Conservation (phyloP, 2,329 filamentous ascomycete species). For the Parastagonospora nodorum region DNA sequence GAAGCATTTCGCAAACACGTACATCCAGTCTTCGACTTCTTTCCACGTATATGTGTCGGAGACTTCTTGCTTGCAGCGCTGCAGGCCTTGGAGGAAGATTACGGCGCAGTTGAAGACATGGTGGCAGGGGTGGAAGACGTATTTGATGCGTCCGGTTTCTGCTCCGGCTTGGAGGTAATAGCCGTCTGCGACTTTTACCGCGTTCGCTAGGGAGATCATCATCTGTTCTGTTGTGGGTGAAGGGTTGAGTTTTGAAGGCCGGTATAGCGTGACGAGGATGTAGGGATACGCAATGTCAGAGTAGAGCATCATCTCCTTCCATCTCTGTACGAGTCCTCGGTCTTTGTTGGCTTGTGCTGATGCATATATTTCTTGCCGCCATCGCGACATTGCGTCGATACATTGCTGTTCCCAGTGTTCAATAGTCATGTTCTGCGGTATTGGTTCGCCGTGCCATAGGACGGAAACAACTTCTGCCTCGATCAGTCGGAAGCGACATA, state of each 20-base stretch:
- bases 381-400: constrained; percentile 32
- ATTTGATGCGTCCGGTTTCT: constrained; percentile 43
- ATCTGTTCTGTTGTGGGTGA: constrained; percentile 33
- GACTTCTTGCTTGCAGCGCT: constrained; percentile 39
- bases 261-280: constrained; percentile 36
- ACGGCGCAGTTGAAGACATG: constrained; percentile 41
- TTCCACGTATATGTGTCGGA: constrained; percentile 30
- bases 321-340: constrained; percentile 28
- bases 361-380: constrained; percentile 37
- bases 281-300: constrained; percentile 41
- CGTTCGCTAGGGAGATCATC: constrained; percentile 33
- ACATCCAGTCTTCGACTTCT: constrained; percentile 37
- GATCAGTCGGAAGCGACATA: constrained; percentile 41
- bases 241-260: constrained; percentile 33
- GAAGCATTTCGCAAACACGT: constrained; percentile 39
- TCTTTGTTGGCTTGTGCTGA: constrained; percentile 36
- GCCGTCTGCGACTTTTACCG: constrained; percentile 40
- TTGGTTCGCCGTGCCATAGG: constrained; percentile 36
- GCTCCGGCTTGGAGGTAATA: constrained; percentile 41
- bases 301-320: constrained; percentile 44
- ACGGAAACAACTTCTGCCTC: constrained; percentile 42
- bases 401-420: constrained; percentile 38
- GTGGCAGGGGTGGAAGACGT: constrained; percentile 46
- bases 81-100: constrained; percentile 38
- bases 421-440: constrained; percentile 31